Evolutionary conservation across 73 alveolate species (phyloP).

Genomic region (Symbiodinium natans): DNA sequence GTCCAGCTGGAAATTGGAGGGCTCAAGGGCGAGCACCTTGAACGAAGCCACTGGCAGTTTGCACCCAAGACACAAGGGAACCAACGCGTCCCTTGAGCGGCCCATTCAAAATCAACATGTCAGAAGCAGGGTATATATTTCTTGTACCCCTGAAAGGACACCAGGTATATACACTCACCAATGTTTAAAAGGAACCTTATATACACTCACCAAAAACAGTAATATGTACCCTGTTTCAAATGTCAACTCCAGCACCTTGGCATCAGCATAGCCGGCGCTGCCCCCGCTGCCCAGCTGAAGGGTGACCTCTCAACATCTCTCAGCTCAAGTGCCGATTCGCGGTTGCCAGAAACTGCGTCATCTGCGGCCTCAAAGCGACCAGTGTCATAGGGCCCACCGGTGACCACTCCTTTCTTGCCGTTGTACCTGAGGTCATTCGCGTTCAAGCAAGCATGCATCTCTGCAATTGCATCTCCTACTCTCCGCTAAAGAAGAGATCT

Average conservation of each 20-base stretch:
- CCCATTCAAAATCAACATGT: too few relatives aligned
- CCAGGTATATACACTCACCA: too few relatives aligned
- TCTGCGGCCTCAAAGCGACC: constrained; percentile 91
- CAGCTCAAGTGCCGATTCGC: background rate
- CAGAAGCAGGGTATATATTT: too few relatives aligned
- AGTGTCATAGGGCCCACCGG: constrained; percentile 45
- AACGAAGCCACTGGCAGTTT: background rate
- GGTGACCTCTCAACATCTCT: background rate
- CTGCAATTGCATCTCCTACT: background rate
- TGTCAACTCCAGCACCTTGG: too few relatives aligned
- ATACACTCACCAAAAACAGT: too few relatives aligned
- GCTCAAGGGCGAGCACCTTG: constrained; percentile 54
- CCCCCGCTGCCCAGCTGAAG: background rate
- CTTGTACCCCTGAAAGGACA: too few relatives aligned
- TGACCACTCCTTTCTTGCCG: constrained; percentile 68
- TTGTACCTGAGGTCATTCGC: constrained; percentile 4
- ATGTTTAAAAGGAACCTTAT: too few relatives aligned
- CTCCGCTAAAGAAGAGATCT: background rate
- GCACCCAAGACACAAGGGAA: background rate
- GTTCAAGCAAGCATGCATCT: background rate
- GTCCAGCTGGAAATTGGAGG: constrained; percentile 85
- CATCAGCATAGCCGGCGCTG: background rate
- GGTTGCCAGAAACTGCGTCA: too few relatives aligned
- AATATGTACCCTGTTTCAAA: too few relatives aligned
- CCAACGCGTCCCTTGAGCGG: background rate